Evolutionary conservation across 805 yeast genomes (phyloP).

Genomic region (Saccharomycopsis fibuligera): DNA sequence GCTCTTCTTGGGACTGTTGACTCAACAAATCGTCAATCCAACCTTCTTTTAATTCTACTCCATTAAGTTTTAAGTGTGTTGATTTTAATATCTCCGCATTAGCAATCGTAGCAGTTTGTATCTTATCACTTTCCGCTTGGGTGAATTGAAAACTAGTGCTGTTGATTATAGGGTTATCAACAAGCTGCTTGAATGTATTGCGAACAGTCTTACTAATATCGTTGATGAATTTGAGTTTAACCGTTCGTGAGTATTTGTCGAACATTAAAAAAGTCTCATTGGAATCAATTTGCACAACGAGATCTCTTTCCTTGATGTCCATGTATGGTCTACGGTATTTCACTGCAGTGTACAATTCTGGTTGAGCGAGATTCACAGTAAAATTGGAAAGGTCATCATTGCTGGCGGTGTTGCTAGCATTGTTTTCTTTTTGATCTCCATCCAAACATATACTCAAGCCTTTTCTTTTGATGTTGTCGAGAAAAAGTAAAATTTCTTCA

Average conservation of each 20-base stretch:
- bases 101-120: not conserved
- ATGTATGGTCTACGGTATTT: conserved; percentile 10
- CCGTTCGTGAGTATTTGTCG: not conserved
- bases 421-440: not conserved
- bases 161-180: not conserved
- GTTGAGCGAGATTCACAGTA: not conserved
- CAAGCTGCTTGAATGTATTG: not conserved
- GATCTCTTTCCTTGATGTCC: conserved; percentile 1
- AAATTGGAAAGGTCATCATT: not conserved
- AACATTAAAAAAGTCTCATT: conserved; percentile 4
- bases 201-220: not conserved
- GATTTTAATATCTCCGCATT: not conserved
- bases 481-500: conserved; percentile 52
- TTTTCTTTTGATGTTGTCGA: conserved; percentile 39
- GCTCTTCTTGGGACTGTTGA: not conserved
- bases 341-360: not conserved
- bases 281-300: conserved; percentile 7
- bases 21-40: not conserved
- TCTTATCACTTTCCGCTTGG: not conserved
- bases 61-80: conserved; percentile 2
- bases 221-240: conserved; percentile 5
- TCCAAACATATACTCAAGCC: conserved; percentile 20
- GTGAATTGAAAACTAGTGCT: not conserved
- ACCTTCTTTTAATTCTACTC: not conserved
- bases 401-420: not conserved